Evolutionary conservation across 2,329 filamentous ascomycete species (phyloP), one percentile per base, ranked within the genome.

Genomic region (Colletotrichum echinochloae): DNA sequence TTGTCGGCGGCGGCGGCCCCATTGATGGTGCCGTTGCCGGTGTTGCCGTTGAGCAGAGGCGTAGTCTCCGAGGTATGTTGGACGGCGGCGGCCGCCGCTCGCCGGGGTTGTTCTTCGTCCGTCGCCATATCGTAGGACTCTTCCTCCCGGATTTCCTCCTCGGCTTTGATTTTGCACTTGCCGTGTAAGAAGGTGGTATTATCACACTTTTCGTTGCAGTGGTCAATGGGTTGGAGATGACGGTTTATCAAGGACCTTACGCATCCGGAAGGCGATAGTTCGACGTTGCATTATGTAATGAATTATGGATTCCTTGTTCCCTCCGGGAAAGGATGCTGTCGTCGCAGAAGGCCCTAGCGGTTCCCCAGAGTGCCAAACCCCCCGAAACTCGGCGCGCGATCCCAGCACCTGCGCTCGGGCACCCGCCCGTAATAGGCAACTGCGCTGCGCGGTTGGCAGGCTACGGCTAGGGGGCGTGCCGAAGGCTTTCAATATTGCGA

Each of bases 1-100:
- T 80, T 73, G 65, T 66, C 60, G 18, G 37, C 52, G 7, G 60
- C 56, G 4, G 56, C 23, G 20, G 14, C 41, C 44, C 55, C 69
- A 28, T 51, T 57, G 66, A 18, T n/a, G 55, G 37, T 66, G n/a
- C 51, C 59, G 41, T 64, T 60, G 23, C 12, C 48, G 23, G 26
- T 52, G n/a, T 16, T 44, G n/a, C 63, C 70, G 30, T 52, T 64
- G 35, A 72, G 69, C 59, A 73, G 30, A 48, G 72, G 72, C 8
- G 72, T 72, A 18, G 69, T 73, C 35, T 73, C 72, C n/a, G 72
- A 60, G 37, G 39, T 59, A 20, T 68, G 51, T 8, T 51, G 54
- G 52, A 23, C 60, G 23, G 30, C 60, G 52, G 28, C 60, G 23
- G 30, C 66, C 12, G 37, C 64, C 14, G 52, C 52, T 39, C 46